Conservation (phyloP, 1,139 yeast genomes). For the Sugiyamaella novakii region DNA sequence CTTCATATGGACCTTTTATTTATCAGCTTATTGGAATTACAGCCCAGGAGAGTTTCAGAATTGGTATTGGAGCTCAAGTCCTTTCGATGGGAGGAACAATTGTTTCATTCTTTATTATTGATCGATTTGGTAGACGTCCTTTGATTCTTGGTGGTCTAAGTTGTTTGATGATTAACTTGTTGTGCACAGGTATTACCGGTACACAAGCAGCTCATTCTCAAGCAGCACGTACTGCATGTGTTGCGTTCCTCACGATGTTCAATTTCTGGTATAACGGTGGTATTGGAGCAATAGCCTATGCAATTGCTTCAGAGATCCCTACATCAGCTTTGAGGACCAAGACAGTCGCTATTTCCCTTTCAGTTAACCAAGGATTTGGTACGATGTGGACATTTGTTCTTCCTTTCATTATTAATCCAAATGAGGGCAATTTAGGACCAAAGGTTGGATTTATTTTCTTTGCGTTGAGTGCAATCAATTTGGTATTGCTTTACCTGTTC, state of each 20-base stretch:
- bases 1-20: constrained; percentile 48
- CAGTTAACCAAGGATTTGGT: too few relatives aligned
- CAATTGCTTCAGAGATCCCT: constrained; percentile 48
- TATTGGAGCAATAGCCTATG: constrained; percentile 27
- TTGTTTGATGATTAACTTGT: constrained; percentile 15
- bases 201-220: constrained; percentile 38
- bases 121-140: too few relatives aligned
- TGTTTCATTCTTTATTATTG: too few relatives aligned
- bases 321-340: constrained; percentile 45
- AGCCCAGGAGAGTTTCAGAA: constrained; percentile 38
- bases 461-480: constrained; percentile 5
- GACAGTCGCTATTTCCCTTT: constrained; percentile 46
- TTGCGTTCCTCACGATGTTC: too few relatives aligned
- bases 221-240: too few relatives aligned
- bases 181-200: constrained; percentile 35
- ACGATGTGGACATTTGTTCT: too few relatives aligned
- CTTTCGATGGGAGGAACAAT: constrained; percentile 41
- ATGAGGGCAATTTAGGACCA: too few relatives aligned
- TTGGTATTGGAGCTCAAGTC: constrained; percentile 40
- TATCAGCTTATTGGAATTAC: too few relatives aligned
- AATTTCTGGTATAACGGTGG: constrained; percentile 23
- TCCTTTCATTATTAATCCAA: too few relatives aligned
- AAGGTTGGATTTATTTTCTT: too few relatives aligned
- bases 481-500: constrained; percentile 7
- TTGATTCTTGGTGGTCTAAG: too few relatives aligned